Percentiles rank a stretch among this genome's conserved stretches.
These are phyloP conservation scores for Thermothielavioides terrestris DNA, from an alignment of 495 filamentous ascomycete genomes.

Conservation along the genomic window DNA sequence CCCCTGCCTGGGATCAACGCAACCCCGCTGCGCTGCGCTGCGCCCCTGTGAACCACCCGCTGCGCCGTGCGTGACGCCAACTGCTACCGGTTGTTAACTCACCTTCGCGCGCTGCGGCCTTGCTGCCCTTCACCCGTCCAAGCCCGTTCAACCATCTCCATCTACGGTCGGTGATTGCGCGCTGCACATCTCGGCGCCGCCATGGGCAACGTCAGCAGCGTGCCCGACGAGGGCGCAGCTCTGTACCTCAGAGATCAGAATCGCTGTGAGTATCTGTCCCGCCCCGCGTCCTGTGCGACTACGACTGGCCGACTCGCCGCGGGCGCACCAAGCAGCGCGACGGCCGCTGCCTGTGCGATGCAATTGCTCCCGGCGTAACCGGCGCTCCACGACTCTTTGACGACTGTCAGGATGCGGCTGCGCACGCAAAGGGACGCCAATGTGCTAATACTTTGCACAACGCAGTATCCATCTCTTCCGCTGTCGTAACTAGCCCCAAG, in stretches of 20 bases:
- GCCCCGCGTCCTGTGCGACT: neutral
- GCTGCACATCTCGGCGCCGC: slow-evolving; percentile 23
- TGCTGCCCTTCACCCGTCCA: neutral
- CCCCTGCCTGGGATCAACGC: slow-evolving; percentile 10
- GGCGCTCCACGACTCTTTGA: too few relatives aligned
- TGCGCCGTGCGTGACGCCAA: slow-evolving; percentile 4
- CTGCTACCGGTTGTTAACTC: neutral
- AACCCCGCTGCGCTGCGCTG: slow-evolving; percentile 18
- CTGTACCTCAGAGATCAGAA: slow-evolving; percentile 86
- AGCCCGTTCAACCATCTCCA: neutral
- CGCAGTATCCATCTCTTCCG: slow-evolving; percentile 70
- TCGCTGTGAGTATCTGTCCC: slow-evolving; percentile 51
- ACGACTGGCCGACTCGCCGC: neutral
- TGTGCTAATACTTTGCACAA: neutral
- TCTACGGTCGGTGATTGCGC: slow-evolving; percentile 12
- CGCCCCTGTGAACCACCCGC: slow-evolving; percentile 5
- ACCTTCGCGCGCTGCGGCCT: too few relatives aligned
- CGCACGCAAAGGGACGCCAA: too few relatives aligned
- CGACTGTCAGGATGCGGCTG: too few relatives aligned
- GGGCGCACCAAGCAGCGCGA: neutral
- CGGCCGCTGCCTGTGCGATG: slow-evolving; percentile 1
- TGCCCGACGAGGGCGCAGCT: slow-evolving; percentile 73
- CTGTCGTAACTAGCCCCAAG: slow-evolving; percentile 69
- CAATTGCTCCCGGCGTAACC: neutral
- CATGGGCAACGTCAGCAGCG: slow-evolving; percentile 93